phyloP scores from a whole-genome alignment of 805 yeast species.

The Blastobotrys attinorum region DNA sequence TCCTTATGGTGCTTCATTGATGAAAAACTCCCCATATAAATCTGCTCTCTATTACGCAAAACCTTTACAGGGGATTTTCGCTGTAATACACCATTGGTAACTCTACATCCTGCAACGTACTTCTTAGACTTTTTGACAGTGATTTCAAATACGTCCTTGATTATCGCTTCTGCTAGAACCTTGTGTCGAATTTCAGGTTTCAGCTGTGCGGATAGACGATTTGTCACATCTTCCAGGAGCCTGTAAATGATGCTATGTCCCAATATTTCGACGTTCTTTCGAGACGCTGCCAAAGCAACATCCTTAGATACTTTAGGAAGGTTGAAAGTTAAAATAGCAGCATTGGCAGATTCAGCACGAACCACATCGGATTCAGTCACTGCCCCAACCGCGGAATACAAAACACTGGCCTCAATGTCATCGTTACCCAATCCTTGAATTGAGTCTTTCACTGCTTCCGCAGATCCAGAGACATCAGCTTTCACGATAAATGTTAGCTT shows the following conservation, averaged over 20 bases:
- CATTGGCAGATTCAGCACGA: conserved; percentile 61
- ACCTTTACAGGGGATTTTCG: conserved; percentile 54
- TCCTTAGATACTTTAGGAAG: conserved; percentile 58
- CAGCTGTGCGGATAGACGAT: conserved; percentile 49
- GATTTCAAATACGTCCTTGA: conserved; percentile 67
- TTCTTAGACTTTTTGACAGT: conserved; percentile 45
- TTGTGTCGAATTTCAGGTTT: conserved; percentile 62
- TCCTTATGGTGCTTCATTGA: conserved; percentile 78
- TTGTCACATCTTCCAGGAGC: conserved; percentile 75
- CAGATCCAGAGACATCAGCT: conserved; percentile 91
- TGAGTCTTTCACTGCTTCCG: conserved; percentile 85
- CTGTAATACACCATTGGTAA: conserved; percentile 57
- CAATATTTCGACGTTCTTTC: conserved; percentile 46
- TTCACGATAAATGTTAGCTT: conserved; percentile 53
- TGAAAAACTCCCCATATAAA: conserved; percentile 52
- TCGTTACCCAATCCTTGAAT: conserved; percentile 79
- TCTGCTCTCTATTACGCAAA: conserved; percentile 41
- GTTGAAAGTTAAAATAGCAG: conserved; percentile 74
- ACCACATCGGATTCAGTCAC: conserved; percentile 61
- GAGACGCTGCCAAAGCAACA: conserved; percentile 49
- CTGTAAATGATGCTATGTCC: conserved; percentile 80
- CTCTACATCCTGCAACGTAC: conserved; percentile 83
- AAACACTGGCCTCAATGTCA: conserved; percentile 63
- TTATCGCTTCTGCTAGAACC: conserved; percentile 55
- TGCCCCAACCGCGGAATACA: conserved; percentile 71